These are phyloP conservation scores for Exophiala phaeomuriformis DNA, from an alignment of 2,329 filamentous ascomycete species.

Conservation along the genomic window DNA sequence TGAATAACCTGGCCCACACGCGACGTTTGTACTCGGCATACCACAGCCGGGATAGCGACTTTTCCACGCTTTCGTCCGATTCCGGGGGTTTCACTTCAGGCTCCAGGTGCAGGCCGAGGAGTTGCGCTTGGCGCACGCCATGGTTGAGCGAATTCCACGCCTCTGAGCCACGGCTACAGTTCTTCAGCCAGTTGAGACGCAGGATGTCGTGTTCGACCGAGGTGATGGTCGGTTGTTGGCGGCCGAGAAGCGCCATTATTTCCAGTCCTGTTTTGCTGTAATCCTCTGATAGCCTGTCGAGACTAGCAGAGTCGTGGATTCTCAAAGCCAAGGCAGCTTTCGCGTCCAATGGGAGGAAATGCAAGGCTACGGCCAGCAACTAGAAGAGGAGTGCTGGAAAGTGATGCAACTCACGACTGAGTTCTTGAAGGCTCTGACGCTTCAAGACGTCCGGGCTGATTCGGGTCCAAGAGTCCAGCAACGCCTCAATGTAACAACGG, in stretches of 20 bases:
- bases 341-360: background rate
- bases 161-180: constrained; percentile 8
- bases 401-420: background rate
- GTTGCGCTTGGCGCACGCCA: constrained; percentile 8
- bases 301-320: background rate
- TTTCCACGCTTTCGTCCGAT: background rate
- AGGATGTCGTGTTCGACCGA: constrained; percentile 9
- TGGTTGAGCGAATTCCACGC: constrained; percentile 3
- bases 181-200: constrained; percentile 6
- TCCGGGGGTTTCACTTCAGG: background rate
- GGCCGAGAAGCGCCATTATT: constrained; percentile 4
- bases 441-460: background rate
- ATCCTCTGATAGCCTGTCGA: constrained; percentile 3
- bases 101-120: constrained; percentile 7
- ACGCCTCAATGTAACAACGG: too few relatives aligned
- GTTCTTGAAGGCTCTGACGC: too few relatives aligned
- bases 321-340: constrained; percentile 1
- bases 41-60: background rate
- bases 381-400: constrained; percentile 11
- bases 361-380: constrained; percentile 4
- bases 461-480: background rate
- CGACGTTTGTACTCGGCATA: constrained; percentile 6
- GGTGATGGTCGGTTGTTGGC: constrained; percentile 6
- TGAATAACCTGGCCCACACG: constrained; percentile 7
- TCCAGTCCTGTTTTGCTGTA: constrained; percentile 1